Evolutionary conservation across 257 asterid species (phyloP), one percentile per base, ranked within the genome.

Genomic region (Eustoma russellianum): DNA sequence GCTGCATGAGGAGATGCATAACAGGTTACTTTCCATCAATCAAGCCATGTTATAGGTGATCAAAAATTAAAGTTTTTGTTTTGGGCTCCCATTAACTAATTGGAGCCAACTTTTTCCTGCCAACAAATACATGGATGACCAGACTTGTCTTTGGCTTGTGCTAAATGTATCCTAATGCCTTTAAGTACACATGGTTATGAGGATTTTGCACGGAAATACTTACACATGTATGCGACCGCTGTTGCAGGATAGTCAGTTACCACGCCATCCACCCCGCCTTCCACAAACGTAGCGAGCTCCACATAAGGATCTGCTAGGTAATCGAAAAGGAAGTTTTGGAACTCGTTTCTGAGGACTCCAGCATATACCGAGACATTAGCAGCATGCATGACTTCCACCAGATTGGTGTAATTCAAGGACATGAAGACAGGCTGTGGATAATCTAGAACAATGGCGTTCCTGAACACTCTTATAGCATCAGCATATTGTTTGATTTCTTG

Each of bases 261-360:
- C 12, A 90, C 41, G 41, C 94, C 98, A 64, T 86, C 95, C 0
- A 68, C 85, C 14, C 71, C 71, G 34, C 53, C 76, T 15, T 74
- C 46, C 47, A 51, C 5, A 38, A 78, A 47, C 19, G 94, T 86
- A 65, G 70, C 67, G 12, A 90, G 72, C 72, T 86, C 85, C 6
- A 75, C 77, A 45, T 86, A 90, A 17, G 98, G 98, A 77, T 90
- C 96, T 2, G 95, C 66, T 5, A 74, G 57, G 60, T 77, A 86
- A 49, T 90, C 95, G 50, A 90, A 77, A 7, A 74, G 69, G 41
- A 90, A 71, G 74, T 82, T 88, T 41, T 65, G 70, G 53, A 78
- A 90, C 54, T 90, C 98, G 35, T 90, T 86, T 73, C 65, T 81
- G 17, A 90, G 71, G 59, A 67, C 24, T 38, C 92, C 94, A 13